Percentiles rank a stretch among this genome's conserved stretches.
These are phyloP conservation scores for Pyrrhoderma noxium DNA, from an alignment of 1,284 basidiomycete species.

Conservation along the genomic window DNA sequence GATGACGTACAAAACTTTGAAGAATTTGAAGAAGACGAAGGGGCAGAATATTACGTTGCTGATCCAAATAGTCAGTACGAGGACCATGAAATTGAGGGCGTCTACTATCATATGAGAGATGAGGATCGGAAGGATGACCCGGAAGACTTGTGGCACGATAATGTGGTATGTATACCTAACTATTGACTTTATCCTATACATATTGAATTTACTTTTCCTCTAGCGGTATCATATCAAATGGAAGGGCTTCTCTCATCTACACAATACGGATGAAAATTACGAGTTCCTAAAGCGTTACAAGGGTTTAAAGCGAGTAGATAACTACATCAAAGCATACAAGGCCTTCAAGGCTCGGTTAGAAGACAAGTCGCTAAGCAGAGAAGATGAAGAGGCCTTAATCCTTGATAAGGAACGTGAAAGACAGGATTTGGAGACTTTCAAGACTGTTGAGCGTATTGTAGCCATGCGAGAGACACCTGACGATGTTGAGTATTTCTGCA, in stretches of 20 bases:
- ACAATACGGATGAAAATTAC: slow-evolving; percentile 97
- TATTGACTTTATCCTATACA: slow-evolving; percentile 17
- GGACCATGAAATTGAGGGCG: slow-evolving; percentile 86
- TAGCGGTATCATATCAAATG: slow-evolving; percentile 92
- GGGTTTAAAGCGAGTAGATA: slow-evolving; percentile 96
- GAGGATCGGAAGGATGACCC: slow-evolving; percentile 70
- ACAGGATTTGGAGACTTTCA: slow-evolving; percentile 87
- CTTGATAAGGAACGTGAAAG: slow-evolving; percentile 87
- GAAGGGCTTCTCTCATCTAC: slow-evolving; percentile 90
- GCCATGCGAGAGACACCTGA: slow-evolving; percentile 69
- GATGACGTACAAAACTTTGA: slow-evolving; percentile 80
- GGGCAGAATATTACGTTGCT: slow-evolving; percentile 39
- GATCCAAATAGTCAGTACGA: slow-evolving; percentile 46
- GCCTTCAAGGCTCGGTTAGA: slow-evolving; percentile 65
- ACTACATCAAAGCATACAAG: slow-evolving; percentile 91
- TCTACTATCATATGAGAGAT: slow-evolving; percentile 75
- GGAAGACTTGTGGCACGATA: slow-evolving; percentile 77
- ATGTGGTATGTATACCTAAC: slow-evolving; percentile 55
- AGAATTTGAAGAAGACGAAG: slow-evolving; percentile 61
- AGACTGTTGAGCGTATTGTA: slow-evolving; percentile 89
- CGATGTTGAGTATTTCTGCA: slow-evolving; percentile 89
- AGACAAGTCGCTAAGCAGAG: slow-evolving; percentile 65
- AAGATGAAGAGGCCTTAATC: slow-evolving; percentile 85
- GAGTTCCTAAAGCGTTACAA: slow-evolving; percentile 90
- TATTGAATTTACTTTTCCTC: slow-evolving; percentile 4